Base-by-base conservation (phyloP, 306 rosid genomes). In the Cicer bijugum region DNA sequence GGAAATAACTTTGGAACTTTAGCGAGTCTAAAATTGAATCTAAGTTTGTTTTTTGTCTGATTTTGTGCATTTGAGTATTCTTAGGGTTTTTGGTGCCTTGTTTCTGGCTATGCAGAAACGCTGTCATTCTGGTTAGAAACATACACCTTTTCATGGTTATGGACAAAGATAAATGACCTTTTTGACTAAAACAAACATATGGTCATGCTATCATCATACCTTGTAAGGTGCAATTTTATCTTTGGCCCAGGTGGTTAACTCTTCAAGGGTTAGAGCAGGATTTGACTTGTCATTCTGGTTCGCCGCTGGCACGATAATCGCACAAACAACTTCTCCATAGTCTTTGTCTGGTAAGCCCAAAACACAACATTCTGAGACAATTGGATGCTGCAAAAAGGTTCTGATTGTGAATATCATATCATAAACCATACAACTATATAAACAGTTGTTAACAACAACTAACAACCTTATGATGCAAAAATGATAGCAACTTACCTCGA, bases 211-310 rank as follows among this genome's bases (percentile, higher is more conserved):
- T 47, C 79, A 23, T 82, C 79, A 23, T 82, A 94, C 99, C 99
- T 94, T 94, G 90, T 89, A 94, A 42, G 99, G 97, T 56, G 97
- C 97, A 71, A 94, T 82, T 75, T 88, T 94, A 79, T 80, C 87
- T 82, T 86, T 82, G 47, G 99, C 97, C 95, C 97, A 87, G 47
- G 63, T 38, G 84, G 85, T 35, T 61, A 94, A 82, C 50, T 90
- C 93, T 59, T 86, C 77, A 67, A 88, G 83, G 89, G 77, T 87
- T 55, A 91, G 59, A 44, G 77, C 75, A 69, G 88, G 83, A 75
- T 75, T 85, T 62, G 78, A 82, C 43, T 87, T 89, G 72, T 82
- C 83, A 23, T 82, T 82, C 12, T 43, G 57, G 76, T 83, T 88
- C 37, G 52, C 80, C 3, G 74, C 76, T 39, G 91, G 85, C 72